Base-by-base conservation (phyloP, 495 filamentous ascomycete species). In the Astrothelium subdiscretum region DNA sequence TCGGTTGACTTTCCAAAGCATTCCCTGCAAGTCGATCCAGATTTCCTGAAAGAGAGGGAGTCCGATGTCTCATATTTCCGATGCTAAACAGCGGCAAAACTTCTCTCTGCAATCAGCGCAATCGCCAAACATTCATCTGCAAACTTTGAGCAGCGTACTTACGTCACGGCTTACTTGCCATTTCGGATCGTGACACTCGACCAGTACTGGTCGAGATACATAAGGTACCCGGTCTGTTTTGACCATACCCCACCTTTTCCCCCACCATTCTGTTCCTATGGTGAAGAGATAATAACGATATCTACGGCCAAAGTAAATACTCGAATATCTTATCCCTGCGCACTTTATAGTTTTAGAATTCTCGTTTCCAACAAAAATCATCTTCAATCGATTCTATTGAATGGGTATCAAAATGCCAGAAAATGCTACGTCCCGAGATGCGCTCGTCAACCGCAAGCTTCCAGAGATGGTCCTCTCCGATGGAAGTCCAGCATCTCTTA, bases 381-480 rank as follows among this genome's bases (percentile, higher is more conserved):
- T n/a, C n/a, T n/a, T n/a, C n/a, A n/a, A n/a, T n/a, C n/a, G n/a
- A n/a, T n/a, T 15, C 35, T 15, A 38, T 57, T 57, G 51, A 57
- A 12, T n/a, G 22, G 20, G 20, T 29, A 63, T 42, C 54, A 63
- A 58, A 20, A 71, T 69, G 67, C 32, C 69, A 44, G 65, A 69
- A 61, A 54, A 60, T 32, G 40, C 60, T 24, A 24, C 32, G 31
- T 69, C 71, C 38, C 66, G 74, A 12, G 65, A 70, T n/a, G 62
- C 62, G 4, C 67, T 76, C 27, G 62, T 62, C 43, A 69, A 69
- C 22, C 65, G 74, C 12, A 59, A 67, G 60, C 61, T 88, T 26
- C 85, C 85, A 2, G 75, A 80, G 44, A 87, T 88, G 81, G 71
- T 68, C 0, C 74, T 88, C 32, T 81, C 80, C 11, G 76, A 78